Base-by-base conservation (phyloP, 2,329 filamentous ascomycete genomes). In the Drechslerella dactyloides region DNA sequence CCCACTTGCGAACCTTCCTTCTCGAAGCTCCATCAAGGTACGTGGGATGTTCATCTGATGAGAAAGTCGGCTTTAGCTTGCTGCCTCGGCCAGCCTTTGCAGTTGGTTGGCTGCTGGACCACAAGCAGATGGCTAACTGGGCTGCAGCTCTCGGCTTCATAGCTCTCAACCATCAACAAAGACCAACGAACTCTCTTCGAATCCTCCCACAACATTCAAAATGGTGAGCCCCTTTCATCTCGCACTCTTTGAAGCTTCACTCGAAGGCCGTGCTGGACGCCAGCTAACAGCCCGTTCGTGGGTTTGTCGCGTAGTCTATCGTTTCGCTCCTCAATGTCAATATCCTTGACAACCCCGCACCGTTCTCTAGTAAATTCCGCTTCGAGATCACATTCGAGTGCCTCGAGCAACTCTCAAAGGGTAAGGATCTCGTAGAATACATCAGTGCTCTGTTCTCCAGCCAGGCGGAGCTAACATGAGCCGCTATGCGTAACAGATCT, bases 361-460 rank as follows among this genome's bases (percentile, higher is more conserved):
- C 90, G 77, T 97, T 99, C 82, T 89, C 87, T 77, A 90, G 93
- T 80, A 88, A 91, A 61, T 99, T 99, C 81, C 88, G 94, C 81
- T 96, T 99, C 77, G 93, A 99, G 82, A 97, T 99, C 80, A 99
- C 94, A 17, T 99, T 99, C 74, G 94, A 99, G 82, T 97, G 94
- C 78, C 87, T 97, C 23, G 94, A 99, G 83, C 87, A 89, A 76
- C 86, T 99, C 42, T 90, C 96, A 80, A 97, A 97, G 82, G 93
- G 92, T 93, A 81, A 59, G 58, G 74, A 57, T 21, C 17, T 24
- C 23, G 7, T 21, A 15, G 35, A 46, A 27, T 17, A 4, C 19
- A 37, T n/a, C 44, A 55, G n/a, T 13, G 2, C 48, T 23, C 50
- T 8, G 13, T 23, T 35, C 33, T 8, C 19, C 7, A 33, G 21